Evolutionary conservation across 139 green algal species (phyloP), one percentile per base, ranked within the genome.

Genomic region (Limnomonas spitsbergensis): DNA sequence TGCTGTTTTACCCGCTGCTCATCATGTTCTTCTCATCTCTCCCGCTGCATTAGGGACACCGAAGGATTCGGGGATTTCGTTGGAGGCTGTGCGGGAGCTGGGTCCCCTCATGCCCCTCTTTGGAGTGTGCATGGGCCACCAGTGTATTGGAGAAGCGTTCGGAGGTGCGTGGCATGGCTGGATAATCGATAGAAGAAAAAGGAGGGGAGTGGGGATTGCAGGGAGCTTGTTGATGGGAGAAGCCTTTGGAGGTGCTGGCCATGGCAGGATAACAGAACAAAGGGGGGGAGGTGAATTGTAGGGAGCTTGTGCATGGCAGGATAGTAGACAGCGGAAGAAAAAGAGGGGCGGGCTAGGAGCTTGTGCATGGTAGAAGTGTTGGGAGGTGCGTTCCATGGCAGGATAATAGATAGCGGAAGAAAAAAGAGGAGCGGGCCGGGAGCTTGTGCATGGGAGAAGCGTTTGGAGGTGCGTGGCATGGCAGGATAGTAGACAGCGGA

Each of bases 71-170:
- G 96, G 96, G 32, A 99, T 99, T 74, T 95, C 88, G 0, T 84
- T 99, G n/a, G 82, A 98, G 73, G 87, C 90, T 4, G 89, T 97
- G 7, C 34, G 84, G 36, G 81, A 95, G 75, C 80, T 99, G 71
- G 94, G 95, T 0, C 86, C 91, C 0, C 69, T 88, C 1, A 87
- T 98, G 38, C 96, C 96, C 0, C 69, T 98, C 1, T 98, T 99
- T 87, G 96, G 96, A 9, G 96, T 99, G 14, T 99, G 96, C 89
- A 99, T 99, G 96, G 96, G 96, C 0, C 96, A 98, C 78, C 96
- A 99, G 80, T 99, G 96, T 85, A 99, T 99, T 40, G 96, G 95
- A 4, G 93, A 99, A 83, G 93, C 85, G 2, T 92, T 92, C 72
- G 88, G 88, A 83, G 88, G 87, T 91, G 72, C 54, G 82, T 9